Percentiles rank a stretch among this genome's conserved stretches.
Conservation (phyloP, 768 basidiomycete species). For the Hebeloma cylindrosporum region DNA sequence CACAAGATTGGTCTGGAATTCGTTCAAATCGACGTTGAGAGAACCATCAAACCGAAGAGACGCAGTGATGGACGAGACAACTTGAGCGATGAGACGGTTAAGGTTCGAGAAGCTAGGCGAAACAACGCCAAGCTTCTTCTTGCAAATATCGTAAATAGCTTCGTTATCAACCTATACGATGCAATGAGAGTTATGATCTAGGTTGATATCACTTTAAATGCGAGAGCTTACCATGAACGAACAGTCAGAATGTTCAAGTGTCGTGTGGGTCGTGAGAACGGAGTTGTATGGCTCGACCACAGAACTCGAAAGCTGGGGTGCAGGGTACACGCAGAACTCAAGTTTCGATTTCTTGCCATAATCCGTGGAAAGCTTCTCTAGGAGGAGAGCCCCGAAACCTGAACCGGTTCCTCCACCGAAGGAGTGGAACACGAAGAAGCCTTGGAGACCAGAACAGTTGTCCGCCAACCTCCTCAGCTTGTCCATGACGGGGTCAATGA, state of each 20-base stretch:
- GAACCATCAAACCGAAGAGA: constrained; percentile 96
- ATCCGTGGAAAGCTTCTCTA: constrained; percentile 94
- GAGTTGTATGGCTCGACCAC: constrained; percentile 99
- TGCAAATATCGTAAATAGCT: constrained; percentile 99
- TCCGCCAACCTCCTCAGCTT: constrained; percentile 93
- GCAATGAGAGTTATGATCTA: constrained; percentile 2
- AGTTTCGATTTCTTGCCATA: constrained; percentile 99
- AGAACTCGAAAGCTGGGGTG: constrained; percentile 89
- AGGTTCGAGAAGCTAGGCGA: constrained; percentile 91
- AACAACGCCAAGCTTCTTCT: constrained; percentile 82
- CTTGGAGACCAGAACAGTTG: constrained; percentile 95
- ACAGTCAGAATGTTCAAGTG: constrained; percentile 97
- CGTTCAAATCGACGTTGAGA: constrained; percentile 94
- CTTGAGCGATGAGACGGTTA: constrained; percentile 95
- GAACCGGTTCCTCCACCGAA: constrained; percentile 99
- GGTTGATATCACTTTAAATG: constrained; percentile 1
- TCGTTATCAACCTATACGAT: constrained; percentile 72
- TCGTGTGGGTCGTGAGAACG: constrained; percentile 95
- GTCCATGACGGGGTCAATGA: constrained; percentile 96
- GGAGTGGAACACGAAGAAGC: constrained; percentile 99
- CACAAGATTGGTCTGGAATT: constrained; percentile 98
- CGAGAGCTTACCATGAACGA: constrained; percentile 84
- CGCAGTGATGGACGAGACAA: constrained; percentile 95
- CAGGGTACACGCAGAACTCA: constrained; percentile 96
- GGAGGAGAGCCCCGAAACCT: constrained; percentile 93